Base-by-base conservation (phyloP, 2,329 filamentous ascomycete genomes). In the Cladobotryum protrusum region DNA sequence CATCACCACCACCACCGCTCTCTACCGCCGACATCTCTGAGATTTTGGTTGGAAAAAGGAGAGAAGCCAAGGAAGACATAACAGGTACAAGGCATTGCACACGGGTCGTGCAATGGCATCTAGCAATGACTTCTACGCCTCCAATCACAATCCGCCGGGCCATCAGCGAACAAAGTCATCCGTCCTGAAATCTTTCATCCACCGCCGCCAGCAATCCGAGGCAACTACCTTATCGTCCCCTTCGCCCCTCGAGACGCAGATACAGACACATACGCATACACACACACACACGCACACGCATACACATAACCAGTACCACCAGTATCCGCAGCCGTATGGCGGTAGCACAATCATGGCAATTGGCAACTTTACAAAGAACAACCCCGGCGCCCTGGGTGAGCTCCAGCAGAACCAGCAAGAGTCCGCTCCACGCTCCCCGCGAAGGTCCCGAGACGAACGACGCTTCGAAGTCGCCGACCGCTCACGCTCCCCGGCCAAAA, bases 361-460 rank as follows among this genome's bases (percentile, higher is more conserved):
- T 53, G 68, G 63, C 52, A 55, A 59, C 35, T 71, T 64, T 60
- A 65, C 64, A 34, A 65, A 54, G 57, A 59, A 63, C 53, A 68
- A 72, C 46, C 66, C 72, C 5, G 64, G 72, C 33, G 75, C 79
- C 47, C 68, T 83, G 14, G 73, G 73, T 44, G 81, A 83, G 61
- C 72, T 82, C 40, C 77, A 78, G 51, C 73, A 78, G 51, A 83
- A 82, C 61, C 74, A 75, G 50, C 72, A 72, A 56, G 72, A 70
- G 49, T 61, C 67, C 43, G 58, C 63, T 18, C 63, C 67, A 19
- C 62, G 69, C 15, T 69, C 72, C 15, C 68, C 72, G 2, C 65
- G 64, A 41, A 74, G 71, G 51, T 59, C 60, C 8, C 61, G 62
- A 52, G 65, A 70, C 46, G 65, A 64, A 39, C 41, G 19, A 13